These are phyloP conservation scores for Crithidia expoeki DNA, from an alignment of 208 protist species.

Conservation along the genomic window DNA sequence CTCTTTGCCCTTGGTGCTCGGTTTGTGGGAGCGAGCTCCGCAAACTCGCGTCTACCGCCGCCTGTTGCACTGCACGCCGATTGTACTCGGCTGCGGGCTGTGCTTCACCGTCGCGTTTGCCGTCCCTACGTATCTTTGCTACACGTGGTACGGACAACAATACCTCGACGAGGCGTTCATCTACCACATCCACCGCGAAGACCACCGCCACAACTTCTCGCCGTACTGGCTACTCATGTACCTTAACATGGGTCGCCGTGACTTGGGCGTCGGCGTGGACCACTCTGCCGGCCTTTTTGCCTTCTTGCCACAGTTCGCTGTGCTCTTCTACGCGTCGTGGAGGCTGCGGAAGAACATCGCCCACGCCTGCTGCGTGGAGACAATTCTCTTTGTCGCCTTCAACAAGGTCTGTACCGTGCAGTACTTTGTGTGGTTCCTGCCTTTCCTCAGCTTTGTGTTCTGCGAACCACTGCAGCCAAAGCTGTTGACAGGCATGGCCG, in stretches of 20 bases:
- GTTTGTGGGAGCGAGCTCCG: slow-evolving; percentile 51
- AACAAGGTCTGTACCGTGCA: slow-evolving; percentile 96
- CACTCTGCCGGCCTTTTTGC: slow-evolving; percentile 69
- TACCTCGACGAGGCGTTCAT: slow-evolving; percentile 84
- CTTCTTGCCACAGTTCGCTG: slow-evolving; percentile 87
- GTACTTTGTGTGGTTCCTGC: slow-evolving; percentile 96
- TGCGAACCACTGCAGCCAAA: slow-evolving; percentile 40
- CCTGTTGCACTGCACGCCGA: slow-evolving; percentile 14
- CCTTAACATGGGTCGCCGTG: slow-evolving; percentile 66
- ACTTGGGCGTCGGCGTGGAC: slow-evolving; percentile 51
- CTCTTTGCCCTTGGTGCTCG: slow-evolving; percentile 71
- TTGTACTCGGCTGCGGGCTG: slow-evolving; percentile 49
- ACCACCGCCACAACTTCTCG: slow-evolving; percentile 94
- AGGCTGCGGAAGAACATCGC: slow-evolving; percentile 75
- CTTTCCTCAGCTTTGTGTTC: slow-evolving; percentile 82
- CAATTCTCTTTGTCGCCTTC: slow-evolving; percentile 92
- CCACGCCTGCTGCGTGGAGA: slow-evolving; percentile 83
- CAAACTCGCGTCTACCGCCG: background rate
- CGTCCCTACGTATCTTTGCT: slow-evolving; percentile 63
- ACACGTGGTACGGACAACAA: slow-evolving; percentile 63
- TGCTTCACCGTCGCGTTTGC: slow-evolving; percentile 52
- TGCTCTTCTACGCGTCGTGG: slow-evolving; percentile 71
- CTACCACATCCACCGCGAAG: slow-evolving; percentile 81
- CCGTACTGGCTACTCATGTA: slow-evolving; percentile 93
- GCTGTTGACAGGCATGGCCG: slow-evolving; percentile 6